phyloP scores from a whole-genome alignment of 768 basidiomycete genomes.

The Tylopilus felleus region DNA sequence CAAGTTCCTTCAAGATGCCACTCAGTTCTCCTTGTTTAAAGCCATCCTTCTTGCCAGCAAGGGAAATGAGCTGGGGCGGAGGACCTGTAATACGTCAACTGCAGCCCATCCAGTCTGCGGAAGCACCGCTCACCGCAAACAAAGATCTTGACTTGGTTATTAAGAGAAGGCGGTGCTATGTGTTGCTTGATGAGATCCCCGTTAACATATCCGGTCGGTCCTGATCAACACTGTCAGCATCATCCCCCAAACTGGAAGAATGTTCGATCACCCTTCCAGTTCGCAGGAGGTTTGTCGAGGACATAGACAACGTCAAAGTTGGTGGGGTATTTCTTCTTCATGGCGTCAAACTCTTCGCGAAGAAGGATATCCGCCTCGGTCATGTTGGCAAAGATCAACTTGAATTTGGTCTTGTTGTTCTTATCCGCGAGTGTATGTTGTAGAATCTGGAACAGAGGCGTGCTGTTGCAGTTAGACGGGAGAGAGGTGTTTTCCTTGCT shows the following conservation, averaged over 20 bases:
- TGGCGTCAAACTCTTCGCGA: constrained; percentile 67
- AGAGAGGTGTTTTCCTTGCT: neutral
- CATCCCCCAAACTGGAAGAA: neutral
- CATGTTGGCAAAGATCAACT: constrained; percentile 86
- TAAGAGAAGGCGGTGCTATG: constrained; percentile 57
- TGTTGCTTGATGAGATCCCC: constrained; percentile 71
- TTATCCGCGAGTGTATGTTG: constrained; percentile 69
- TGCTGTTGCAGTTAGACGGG: constrained; percentile 39
- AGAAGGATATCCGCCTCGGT: constrained; percentile 89
- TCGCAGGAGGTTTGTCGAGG: constrained; percentile 67
- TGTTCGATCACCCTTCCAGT: constrained; percentile 53
- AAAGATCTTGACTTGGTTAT: constrained; percentile 84
- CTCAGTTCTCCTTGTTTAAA: constrained; percentile 76
- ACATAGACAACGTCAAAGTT: constrained; percentile 83
- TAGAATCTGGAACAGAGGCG: constrained; percentile 82
- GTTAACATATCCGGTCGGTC: constrained; percentile 71
- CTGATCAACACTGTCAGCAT: constrained; percentile 30
- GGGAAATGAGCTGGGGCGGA: constrained; percentile 81
- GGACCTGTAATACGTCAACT: constrained; percentile 46
- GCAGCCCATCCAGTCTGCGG: neutral
- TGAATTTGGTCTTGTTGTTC: constrained; percentile 91
- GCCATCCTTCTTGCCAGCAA: constrained; percentile 88
- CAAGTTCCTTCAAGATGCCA: constrained; percentile 82
- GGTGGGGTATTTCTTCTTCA: constrained; percentile 65
- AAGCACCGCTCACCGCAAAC: constrained; percentile 67